phyloP scores from a whole-genome alignment of 306 rosid species.

The Nissolia schottii region DNA sequence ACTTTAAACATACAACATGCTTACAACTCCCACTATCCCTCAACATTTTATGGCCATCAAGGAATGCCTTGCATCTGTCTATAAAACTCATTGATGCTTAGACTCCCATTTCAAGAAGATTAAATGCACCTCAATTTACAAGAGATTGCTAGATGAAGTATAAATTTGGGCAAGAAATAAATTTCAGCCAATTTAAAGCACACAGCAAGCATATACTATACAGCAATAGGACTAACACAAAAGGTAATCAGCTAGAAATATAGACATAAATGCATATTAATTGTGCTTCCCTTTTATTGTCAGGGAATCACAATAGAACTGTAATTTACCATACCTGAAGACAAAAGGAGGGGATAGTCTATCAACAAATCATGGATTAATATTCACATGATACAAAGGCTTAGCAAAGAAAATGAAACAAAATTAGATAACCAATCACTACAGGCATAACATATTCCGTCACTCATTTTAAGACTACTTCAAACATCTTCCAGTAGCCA shows the following conservation, averaged over 20 bases:
- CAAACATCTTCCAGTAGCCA: not conserved
- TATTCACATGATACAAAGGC: not conserved
- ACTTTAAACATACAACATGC: not conserved
- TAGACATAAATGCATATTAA: not conserved
- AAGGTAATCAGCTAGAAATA: not conserved
- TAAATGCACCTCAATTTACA: constrained; percentile 1
- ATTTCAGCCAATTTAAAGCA: constrained; percentile 1
- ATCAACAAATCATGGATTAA: not conserved
- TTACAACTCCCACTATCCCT: not conserved
- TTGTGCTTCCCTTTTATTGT: not conserved
- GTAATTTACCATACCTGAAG: not conserved
- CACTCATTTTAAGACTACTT: not conserved
- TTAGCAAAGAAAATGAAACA: not conserved
- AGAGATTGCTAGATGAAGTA: not conserved
- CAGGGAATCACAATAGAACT: not conserved
- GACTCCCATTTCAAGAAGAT: not conserved
- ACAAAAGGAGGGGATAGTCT: not conserved
- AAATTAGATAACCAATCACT: not conserved
- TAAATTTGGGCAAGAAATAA: not conserved
- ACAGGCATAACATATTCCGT: not conserved
- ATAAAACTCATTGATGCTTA: not conserved
- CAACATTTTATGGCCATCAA: not conserved
- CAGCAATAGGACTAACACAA: not conserved
- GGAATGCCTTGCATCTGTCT: not conserved
- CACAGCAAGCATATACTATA: not conserved